These are phyloP conservation scores for Suhomyces sp. DNA, from an alignment of 805 yeast genomes.

Conservation along the genomic window DNA sequence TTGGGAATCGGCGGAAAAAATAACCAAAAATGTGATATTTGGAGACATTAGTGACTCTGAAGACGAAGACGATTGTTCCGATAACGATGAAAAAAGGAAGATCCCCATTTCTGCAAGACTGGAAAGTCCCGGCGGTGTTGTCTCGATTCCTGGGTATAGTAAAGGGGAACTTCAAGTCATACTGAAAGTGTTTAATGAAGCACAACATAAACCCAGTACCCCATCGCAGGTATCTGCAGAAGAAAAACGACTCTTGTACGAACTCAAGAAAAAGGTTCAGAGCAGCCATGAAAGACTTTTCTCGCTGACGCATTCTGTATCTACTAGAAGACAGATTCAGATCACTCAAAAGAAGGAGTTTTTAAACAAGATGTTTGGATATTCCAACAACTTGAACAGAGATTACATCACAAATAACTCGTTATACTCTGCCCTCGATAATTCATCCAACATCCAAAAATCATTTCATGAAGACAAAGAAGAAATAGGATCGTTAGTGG, in stretches of 20 bases:
- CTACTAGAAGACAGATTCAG: conserved; percentile 39
- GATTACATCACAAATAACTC: conserved; percentile 43
- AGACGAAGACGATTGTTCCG: conserved; percentile 19
- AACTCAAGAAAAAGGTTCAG: conserved; percentile 17
- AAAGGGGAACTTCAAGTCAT: conserved; percentile 32
- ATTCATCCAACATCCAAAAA: conserved; percentile 35
- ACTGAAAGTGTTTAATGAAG: conserved; percentile 6
- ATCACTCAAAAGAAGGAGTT: conserved; percentile 41
- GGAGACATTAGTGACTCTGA: conserved; percentile 27
- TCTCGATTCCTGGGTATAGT: conserved; percentile 40
- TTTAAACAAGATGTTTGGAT: conserved; percentile 39
- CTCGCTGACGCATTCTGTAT: conserved; percentile 31
- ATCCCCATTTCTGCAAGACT: conserved; percentile 4
- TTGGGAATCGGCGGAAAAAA: conserved; percentile 46
- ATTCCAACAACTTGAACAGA: conserved; percentile 36
- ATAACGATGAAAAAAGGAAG: conserved; percentile 9
- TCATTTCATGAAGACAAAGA: conserved; percentile 43
- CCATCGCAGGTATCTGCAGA: conserved; percentile 4
- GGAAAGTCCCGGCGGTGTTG: conserved; percentile 12
- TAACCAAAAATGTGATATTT: conserved; percentile 36
- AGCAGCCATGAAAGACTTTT: conserved; percentile 34
- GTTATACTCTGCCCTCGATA: conserved; percentile 37
- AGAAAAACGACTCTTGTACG: conserved; percentile 10
- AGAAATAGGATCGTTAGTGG: conserved; percentile 32
- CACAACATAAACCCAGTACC: conserved; percentile 1